phyloP scores from a whole-genome alignment of 2,329 filamentous ascomycete genomes.

The Xylaria sp. region DNA sequence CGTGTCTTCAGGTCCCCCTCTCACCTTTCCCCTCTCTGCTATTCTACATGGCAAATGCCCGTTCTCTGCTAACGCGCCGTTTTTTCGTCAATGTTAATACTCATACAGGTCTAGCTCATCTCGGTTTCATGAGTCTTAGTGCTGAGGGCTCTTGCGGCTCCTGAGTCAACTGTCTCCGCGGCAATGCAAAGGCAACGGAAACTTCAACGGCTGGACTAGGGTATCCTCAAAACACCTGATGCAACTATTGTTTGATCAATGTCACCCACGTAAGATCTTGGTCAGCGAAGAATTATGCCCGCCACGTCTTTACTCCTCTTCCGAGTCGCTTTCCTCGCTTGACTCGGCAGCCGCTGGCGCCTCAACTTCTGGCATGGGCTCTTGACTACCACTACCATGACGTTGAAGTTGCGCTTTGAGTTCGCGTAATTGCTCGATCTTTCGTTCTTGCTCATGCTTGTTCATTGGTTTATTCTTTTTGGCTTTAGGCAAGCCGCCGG shows the following conservation, averaged over 20 bases:
- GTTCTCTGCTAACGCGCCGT: constrained; percentile 18
- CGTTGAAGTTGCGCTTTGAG: constrained; percentile 64
- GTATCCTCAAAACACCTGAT: constrained; percentile 12
- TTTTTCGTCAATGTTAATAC: constrained; percentile 35
- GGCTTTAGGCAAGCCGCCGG: constrained; percentile 61
- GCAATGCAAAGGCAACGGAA: background rate
- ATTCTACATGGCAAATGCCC: constrained; percentile 32
- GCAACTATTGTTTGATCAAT: constrained; percentile 14
- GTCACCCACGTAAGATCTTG: constrained; percentile 3
- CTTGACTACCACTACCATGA: constrained; percentile 57
- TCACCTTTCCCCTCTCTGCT: constrained; percentile 21
- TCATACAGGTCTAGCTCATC: constrained; percentile 35
- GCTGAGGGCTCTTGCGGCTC: constrained; percentile 5
- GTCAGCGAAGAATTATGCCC: background rate
- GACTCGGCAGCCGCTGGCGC: constrained; percentile 43
- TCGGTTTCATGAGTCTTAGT: constrained; percentile 3
- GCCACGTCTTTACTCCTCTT: constrained; percentile 44
- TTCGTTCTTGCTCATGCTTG: constrained; percentile 75
- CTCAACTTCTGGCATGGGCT: constrained; percentile 46
- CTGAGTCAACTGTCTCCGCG: background rate
- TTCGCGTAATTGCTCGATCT: constrained; percentile 71
- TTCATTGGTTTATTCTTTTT: constrained; percentile 84
- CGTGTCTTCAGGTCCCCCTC: constrained; percentile 5
- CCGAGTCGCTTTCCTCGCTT: constrained; percentile 48
- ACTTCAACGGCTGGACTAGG: constrained; percentile 7